phyloP scores from a whole-genome alignment of 305 asterid genomes.

The Solanum hybrid region DNA sequence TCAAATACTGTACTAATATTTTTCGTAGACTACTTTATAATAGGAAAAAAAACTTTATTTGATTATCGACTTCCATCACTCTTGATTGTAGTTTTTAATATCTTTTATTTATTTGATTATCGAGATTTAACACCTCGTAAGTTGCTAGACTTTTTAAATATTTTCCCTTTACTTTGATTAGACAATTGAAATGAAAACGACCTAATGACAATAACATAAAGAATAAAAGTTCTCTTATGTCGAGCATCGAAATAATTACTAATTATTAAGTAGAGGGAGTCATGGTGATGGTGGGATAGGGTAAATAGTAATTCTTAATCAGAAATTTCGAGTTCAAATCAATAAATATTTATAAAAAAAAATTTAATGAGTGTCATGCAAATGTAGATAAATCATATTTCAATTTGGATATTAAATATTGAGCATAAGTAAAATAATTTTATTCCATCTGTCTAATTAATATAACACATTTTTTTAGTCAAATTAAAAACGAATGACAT shows the following conservation, averaged over 20 bases:
- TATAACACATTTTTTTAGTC: too few species aligned
- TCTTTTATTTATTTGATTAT: background rate
- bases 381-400: background rate
- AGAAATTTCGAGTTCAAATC: background rate
- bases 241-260: background rate
- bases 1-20: too few species aligned
- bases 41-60: background rate
- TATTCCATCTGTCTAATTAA: too few species aligned
- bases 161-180: background rate
- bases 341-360: background rate
- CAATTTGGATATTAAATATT: background rate
- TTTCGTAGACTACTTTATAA: too few species aligned
- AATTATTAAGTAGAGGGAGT: background rate
- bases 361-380: background rate
- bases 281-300: background rate
- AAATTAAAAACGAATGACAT: background rate
- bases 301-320: too few species aligned
- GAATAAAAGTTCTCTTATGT: background rate
- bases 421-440: background rate
- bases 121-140: background rate
- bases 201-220: background rate
- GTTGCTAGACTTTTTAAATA: background rate
- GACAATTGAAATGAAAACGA: background rate
- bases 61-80: background rate
- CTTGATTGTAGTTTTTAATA: background rate